Conservation (phyloP, 1,284 basidiomycete genomes). For the Ustilago xerochloae region DNA sequence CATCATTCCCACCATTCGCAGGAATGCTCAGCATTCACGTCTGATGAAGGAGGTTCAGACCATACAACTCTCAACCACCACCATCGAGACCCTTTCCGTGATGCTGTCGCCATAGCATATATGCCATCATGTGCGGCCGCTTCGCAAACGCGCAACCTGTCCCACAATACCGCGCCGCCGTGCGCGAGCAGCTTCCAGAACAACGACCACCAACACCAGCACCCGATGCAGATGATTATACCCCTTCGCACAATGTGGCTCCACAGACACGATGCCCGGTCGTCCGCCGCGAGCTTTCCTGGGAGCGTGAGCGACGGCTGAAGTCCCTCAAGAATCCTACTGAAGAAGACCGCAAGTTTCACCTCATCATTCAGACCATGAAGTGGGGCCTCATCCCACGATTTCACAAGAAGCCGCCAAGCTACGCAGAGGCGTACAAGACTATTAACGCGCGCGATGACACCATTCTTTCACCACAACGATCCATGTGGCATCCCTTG, state of each 20-base stretch:
- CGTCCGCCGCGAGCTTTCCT: conserved; percentile 47
- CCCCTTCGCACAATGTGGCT: conserved; percentile 61
- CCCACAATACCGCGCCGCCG: conserved; percentile 41
- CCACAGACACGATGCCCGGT: conserved; percentile 56
- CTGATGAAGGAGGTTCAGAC: not conserved
- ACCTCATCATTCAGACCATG: conserved; percentile 68
- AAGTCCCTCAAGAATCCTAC: conserved; percentile 7
- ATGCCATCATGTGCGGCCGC: conserved; percentile 50
- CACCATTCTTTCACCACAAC: conserved; percentile 73
- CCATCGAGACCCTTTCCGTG: not conserved
- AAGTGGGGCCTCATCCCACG: conserved; percentile 91
- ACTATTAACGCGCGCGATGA: conserved; percentile 92
- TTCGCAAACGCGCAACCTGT: conserved; percentile 53
- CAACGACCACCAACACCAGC: conserved; percentile 9
- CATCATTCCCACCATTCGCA: too few relatives aligned
- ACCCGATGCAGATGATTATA: conserved; percentile 47
- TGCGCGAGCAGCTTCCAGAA: conserved; percentile 32
- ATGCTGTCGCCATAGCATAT: not conserved
- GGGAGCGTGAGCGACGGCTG: conserved; percentile 34
- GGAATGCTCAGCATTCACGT: not conserved
- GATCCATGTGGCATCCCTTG: conserved; percentile 43
- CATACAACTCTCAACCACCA: not conserved
- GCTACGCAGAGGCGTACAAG: conserved; percentile 75
- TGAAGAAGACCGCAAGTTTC: conserved; percentile 13
- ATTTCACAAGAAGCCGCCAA: conserved; percentile 78